phyloP scores from a whole-genome alignment of 2,329 filamentous ascomycete genomes.

The Beauveria scarabaeidicola region DNA sequence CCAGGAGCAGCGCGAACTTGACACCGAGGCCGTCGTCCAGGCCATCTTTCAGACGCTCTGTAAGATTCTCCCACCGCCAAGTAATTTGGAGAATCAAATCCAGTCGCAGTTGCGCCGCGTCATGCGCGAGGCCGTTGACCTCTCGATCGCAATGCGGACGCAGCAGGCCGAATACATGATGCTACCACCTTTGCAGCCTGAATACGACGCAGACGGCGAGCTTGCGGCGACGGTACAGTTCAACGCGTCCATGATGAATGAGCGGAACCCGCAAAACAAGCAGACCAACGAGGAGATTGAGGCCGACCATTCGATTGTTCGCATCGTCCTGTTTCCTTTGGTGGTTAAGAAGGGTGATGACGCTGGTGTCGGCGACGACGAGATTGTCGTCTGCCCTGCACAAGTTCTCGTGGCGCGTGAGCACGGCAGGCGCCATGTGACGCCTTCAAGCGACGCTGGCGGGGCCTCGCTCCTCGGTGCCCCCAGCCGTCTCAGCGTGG shows the following conservation, averaged over 20 bases:
- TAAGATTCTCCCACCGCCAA: conserved; percentile 77
- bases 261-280: conserved; percentile 59
- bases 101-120: conserved; percentile 79
- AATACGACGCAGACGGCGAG: conserved; percentile 90
- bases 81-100: conserved; percentile 70
- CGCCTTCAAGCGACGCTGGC: conserved; percentile 45
- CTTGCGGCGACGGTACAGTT: conserved; percentile 81
- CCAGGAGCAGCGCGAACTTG: conserved; percentile 70
- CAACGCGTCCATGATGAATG: conserved; percentile 91
- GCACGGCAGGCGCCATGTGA: conserved; percentile 29
- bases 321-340: conserved; percentile 88
- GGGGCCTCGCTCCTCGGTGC: conserved; percentile 33
- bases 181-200: conserved; percentile 87
- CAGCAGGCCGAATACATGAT: conserved; percentile 98
- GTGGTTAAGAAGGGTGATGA: conserved; percentile 96
- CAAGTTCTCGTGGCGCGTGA: conserved; percentile 73
- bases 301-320: conserved; percentile 65
- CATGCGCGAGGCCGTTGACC: conserved; percentile 76
- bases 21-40: conserved; percentile 92
- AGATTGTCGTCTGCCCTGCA: conserved; percentile 90
- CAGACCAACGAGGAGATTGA: conserved; percentile 71
- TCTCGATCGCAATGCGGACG: conserved; percentile 94
- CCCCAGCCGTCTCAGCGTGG: conserved; percentile 30
- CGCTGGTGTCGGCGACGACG: conserved; percentile 76
- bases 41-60: conserved; percentile 74